These are phyloP conservation scores for Chenopodium suecicum DNA, from an alignment of 148 eudicot genomes.

Conservation along the genomic window DNA sequence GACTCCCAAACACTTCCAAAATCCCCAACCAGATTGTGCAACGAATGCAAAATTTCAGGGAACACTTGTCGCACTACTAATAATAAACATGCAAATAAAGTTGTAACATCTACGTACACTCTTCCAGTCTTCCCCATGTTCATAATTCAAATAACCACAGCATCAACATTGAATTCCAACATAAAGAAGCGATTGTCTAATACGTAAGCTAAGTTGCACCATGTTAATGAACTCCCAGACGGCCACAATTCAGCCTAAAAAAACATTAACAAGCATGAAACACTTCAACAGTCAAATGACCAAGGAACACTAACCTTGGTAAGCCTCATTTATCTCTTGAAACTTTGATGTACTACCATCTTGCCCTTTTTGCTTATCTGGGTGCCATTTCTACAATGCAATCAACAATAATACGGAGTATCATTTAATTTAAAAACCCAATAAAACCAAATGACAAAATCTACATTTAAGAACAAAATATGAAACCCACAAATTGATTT, in stretches of 20 bases:
- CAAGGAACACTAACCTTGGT: constrained; percentile 57
- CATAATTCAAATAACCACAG: neutral
- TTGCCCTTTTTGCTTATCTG: constrained; percentile 74
- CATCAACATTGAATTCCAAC: neutral
- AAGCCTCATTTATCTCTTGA: constrained; percentile 94
- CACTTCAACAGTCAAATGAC: neutral
- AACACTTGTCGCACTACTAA: neutral
- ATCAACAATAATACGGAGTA: neutral
- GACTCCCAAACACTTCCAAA: neutral
- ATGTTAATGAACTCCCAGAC: neutral
- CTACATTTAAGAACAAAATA: neutral
- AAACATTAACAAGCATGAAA: neutral
- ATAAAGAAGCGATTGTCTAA: neutral
- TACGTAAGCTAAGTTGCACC: neutral
- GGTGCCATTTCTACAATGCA: constrained; percentile 87
- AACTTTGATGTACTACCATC: constrained; percentile 67
- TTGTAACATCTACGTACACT: neutral
- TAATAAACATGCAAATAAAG: neutral
- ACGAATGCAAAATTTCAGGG: neutral
- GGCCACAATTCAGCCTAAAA: neutral
- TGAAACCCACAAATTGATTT: neutral
- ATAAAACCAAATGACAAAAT: neutral
- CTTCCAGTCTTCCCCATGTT: neutral
- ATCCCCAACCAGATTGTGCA: neutral
- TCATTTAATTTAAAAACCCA: neutral